phyloP scores from a whole-genome alignment of 1,284 basidiomycete species.

The Uromyces viciae-fabae region DNA sequence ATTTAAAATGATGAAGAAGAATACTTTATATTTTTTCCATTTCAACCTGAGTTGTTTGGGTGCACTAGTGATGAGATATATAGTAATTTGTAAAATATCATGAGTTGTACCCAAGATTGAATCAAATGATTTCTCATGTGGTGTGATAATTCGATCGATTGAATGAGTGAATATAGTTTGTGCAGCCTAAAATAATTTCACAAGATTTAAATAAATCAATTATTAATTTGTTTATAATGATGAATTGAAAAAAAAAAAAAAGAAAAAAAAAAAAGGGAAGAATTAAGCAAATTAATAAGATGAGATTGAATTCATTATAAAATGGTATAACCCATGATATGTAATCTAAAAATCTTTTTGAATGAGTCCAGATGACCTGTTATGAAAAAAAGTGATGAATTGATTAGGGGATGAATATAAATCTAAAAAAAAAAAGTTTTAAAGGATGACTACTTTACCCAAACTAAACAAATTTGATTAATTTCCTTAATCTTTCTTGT shows the following conservation, averaged over 20 bases:
- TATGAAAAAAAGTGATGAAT: background rate
- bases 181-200: conserved; percentile 22
- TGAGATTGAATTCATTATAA: conserved; percentile 40
- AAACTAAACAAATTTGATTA: conserved; percentile 32
- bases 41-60: conserved; percentile 7
- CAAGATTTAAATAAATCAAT: no score
- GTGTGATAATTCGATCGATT: conserved; percentile 26
- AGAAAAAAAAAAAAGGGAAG: background rate
- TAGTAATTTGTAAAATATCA: conserved; percentile 24
- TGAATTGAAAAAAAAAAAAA: background rate
- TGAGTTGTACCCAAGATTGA: conserved; percentile 32
- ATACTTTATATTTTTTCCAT: conserved; percentile 32
- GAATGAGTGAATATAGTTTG: conserved; percentile 24
- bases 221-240: background rate
- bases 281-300: conserved; percentile 32
- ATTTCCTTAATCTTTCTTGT: conserved; percentile 27
- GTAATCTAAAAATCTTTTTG: conserved; percentile 28
- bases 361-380: conserved; percentile 29
- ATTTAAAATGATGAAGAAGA: background rate
- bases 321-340: conserved; percentile 41
- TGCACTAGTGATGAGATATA: conserved; percentile 34
- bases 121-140: conserved; percentile 38
- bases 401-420: background rate
- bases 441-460: conserved; percentile 24
- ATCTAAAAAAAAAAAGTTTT: no score